Evolutionary conservation across 2,329 filamentous ascomycete species (phyloP), one percentile per base, ranked within the genome.

Genomic region (Chaetothyriales sp.): DNA sequence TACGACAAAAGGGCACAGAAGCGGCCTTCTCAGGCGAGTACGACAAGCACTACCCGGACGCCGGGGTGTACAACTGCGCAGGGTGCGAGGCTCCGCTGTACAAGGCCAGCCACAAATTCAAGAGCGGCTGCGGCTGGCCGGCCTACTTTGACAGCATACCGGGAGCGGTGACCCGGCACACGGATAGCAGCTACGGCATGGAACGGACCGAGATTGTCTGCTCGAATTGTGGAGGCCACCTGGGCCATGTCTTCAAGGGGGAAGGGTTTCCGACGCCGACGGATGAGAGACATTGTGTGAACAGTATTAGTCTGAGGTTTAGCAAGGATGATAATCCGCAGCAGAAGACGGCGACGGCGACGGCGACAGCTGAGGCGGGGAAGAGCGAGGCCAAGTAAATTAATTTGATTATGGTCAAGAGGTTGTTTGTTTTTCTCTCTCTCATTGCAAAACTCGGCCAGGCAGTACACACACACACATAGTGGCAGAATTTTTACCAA

Each of bases 111-210:
- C 89, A 95, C 70, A 98, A 98, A 68, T 98, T 98, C 77, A 86
- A 86, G 68, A 93, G 86, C 18, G 87, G 88, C 43, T 98, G 92
- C 68, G 92, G 92, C 54, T 98, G 92, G 92, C 92, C 92, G 0
- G 92, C 92, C 10, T 98, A 96, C 70, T 98, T 90, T 65, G 92
- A 98, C 68, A 90, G 84, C 58, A 79, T 98, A 48, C 90, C 92
- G 0, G 89, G 88, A 2, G 90, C 90, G 0, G 87, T 98, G 10
- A 86, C 79, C 36, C 76, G 90, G 55, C 83, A 90, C 62, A 79
- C 80, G 56, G 92, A 98, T 67, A 72, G 69, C 46, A 73, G 80
- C 0, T 76, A 88, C 48, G 90, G 90, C 46, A 94, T 95, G 86
- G 65, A 74, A 63, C 75, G 92, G 58, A 95, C 81, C 12, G 92